Evolutionary conservation across 2,329 filamentous ascomycete species (phyloP), one percentile per base, ranked within the genome.

Genomic region (Penicillium glabrum): DNA sequence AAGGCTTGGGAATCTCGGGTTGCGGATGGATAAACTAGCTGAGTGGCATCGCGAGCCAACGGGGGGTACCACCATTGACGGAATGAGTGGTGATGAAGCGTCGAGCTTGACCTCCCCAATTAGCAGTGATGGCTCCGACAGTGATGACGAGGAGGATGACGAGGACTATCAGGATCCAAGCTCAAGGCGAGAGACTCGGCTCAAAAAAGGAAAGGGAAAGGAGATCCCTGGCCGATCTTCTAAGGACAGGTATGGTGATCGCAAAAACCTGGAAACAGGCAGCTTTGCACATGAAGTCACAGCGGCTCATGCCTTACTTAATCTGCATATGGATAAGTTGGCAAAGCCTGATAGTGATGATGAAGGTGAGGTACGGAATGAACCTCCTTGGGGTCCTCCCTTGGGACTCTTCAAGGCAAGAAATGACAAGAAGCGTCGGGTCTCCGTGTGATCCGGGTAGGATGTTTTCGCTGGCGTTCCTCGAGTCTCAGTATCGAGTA

Each of bases 221-320:
- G 52, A 57, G 46, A 51, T 54, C 57, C 54, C 49, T 10, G 5
- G 53, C 24, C 51, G 50, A 49, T 53, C 57, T 44, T n/a, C 46
- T 29, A 27, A 19, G 19, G 39, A 3, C 19, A 41, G 57, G 57
- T 35, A 41, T 23, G 23, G 44, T 60, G 46, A 47, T 11, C 31
- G n/a, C 7, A 11, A 44, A 9, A 11, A 10, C 1, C 50, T 54
- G 10, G 16, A 29, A 16, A 64, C 66, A 16, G n/a, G 21, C 16
- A 13, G 27, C 19, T 67, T 76, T 39, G 62, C 67, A 14, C 63
- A 64, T 21, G 73, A 75, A 49, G 67, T 75, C 21, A 70, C 68
- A 48, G 74, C 74, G 16, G 74, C 74, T 5, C 73, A 75, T 62
- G 72, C 74, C 23, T 61, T 76, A 53, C 61, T 76, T 23, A 68